A percentile compares a stretch with the other conserved stretches of the same genome.
These are phyloP conservation scores for Chaetomidium leptoderma DNA, from an alignment of 495 filamentous ascomycete species.

Conservation along the genomic window DNA sequence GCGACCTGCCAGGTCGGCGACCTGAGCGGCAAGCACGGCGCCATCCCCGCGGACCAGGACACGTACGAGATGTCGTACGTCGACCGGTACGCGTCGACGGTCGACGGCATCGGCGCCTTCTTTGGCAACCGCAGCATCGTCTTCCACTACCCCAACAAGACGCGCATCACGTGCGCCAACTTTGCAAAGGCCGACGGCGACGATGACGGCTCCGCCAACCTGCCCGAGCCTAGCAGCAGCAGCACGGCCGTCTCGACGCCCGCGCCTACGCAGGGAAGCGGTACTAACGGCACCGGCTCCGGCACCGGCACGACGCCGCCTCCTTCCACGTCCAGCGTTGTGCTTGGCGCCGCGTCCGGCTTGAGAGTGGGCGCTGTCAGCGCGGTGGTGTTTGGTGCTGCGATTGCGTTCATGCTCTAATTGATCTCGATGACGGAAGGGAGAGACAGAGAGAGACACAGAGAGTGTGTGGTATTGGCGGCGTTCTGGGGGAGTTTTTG, in stretches of 20 bases:
- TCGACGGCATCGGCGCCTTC: slow-evolving; percentile 56
- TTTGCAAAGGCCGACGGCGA: slow-evolving; percentile 41
- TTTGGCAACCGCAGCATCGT: slow-evolving; percentile 78
- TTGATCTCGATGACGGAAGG: background rate
- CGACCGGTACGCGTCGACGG: slow-evolving; percentile 65
- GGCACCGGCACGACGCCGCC: background rate
- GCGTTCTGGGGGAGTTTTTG: too few species aligned
- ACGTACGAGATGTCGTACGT: slow-evolving; percentile 49
- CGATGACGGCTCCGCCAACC: slow-evolving; percentile 11
- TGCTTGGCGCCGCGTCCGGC: slow-evolving; percentile 9
- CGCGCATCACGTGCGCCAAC: slow-evolving; percentile 68
- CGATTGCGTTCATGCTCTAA: slow-evolving; percentile 30
- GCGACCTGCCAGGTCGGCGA: slow-evolving; percentile 80
- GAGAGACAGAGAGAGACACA: too few species aligned
- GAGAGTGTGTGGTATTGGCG: too few species aligned
- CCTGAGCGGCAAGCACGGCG: slow-evolving; percentile 75
- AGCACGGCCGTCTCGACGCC: background rate
- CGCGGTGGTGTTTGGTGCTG: slow-evolving; percentile 24
- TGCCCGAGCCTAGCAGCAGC: background rate
- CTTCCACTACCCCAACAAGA: slow-evolving; percentile 68
- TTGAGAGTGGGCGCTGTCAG: slow-evolving; percentile 16
- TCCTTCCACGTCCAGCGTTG: background rate
- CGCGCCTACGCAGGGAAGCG: background rate
- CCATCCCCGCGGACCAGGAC: slow-evolving; percentile 44
- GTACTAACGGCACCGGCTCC: background rate